Evolutionary conservation across 2,329 filamentous ascomycete species (phyloP), one percentile per base, ranked within the genome.

Genomic region (Fusarium bactridioides): DNA sequence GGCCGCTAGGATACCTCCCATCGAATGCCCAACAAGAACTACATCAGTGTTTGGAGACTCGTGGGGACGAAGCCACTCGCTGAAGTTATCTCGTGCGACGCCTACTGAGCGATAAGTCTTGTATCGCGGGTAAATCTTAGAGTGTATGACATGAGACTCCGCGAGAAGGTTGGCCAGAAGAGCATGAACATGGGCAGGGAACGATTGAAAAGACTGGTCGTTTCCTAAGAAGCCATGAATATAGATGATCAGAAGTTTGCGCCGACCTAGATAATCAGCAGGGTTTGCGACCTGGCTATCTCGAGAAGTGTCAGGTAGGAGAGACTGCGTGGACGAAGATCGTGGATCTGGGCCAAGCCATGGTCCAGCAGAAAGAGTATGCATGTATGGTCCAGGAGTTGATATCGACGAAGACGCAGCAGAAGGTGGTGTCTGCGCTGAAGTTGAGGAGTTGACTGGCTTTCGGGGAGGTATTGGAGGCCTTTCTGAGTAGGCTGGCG

Each of bases 221-320:
- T 93, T 92, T 57, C 95, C 94, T 86, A 96, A 92, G 82, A 97
- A 97, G 68, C 95, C 94, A 83, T 97, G 95, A 62, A 97, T 90
- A 79, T 94, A 97, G 59, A 97, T 85, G 27, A 97, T 79, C 4
- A 98, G 86, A 29, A 98, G 85, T 31, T 85, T 89, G 69, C 89
- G 86, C 48, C 85, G 84, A 67, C 74, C 71, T 8, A 38, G 40
- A 38, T 58, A 61, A 37, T 74, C 59, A 47, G 47, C 59, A 21
- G 64, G 23, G 12, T 60, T 31, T 29, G 70, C 31, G 18, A 57
- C 33, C 7, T 61, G 54, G 33, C 56, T 40, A 58, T 67, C 47
- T 25, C 58, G 41, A 21, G 63, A 64, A 13, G 71, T 59, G 11
- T 72, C 70, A 10, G 83, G 79, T 47, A 78, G 74, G 38, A 85